Conservation (phyloP, 129 eudicot species). For the Centaurea solstitialis region DNA sequence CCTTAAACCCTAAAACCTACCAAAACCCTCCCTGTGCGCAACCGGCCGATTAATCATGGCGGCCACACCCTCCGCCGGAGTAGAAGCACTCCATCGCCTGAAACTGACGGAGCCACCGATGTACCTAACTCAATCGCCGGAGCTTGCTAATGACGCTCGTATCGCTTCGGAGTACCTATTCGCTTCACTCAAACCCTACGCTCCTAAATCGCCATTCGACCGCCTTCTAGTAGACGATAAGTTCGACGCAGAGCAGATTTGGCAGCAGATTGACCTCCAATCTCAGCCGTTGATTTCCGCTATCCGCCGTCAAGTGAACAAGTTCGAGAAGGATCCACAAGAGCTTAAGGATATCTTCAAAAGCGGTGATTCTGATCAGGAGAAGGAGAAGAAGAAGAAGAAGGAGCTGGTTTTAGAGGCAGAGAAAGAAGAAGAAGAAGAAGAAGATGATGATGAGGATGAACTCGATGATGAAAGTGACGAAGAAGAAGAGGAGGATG, state of each 20-base stretch:
- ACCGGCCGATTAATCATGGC: constrained; percentile 14
- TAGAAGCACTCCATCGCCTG: constrained; percentile 64
- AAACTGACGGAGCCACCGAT: constrained; percentile 66
- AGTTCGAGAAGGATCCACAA: constrained; percentile 59
- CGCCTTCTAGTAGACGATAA: constrained; percentile 60
- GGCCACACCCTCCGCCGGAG: constrained; percentile 43
- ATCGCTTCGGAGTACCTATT: constrained; percentile 61
- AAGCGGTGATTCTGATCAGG: constrained; percentile 5
- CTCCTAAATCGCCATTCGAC: constrained; percentile 66
- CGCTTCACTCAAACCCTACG: constrained; percentile 54
- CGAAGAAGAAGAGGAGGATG: constrained; percentile 35
- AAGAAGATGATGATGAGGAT: constrained; percentile 30
- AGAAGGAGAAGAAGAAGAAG: constrained; percentile 5
- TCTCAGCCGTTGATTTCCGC: constrained; percentile 62
- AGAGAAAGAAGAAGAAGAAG: constrained; percentile 21
- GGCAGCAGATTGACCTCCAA: constrained; percentile 95
- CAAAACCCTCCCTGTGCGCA: background rate
- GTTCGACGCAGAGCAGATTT: constrained; percentile 90
- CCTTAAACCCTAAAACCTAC: constrained; percentile 23
- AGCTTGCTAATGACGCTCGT: constrained; percentile 66
- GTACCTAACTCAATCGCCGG: constrained; percentile 59
- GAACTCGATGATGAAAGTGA: constrained; percentile 19
- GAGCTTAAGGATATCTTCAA: constrained; percentile 32
- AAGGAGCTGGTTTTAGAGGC: constrained; percentile 22
- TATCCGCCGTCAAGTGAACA: constrained; percentile 53